Evolutionary conservation across 106 monocot genomes (phyloP).

Genomic region (Cymbidium sinense): DNA sequence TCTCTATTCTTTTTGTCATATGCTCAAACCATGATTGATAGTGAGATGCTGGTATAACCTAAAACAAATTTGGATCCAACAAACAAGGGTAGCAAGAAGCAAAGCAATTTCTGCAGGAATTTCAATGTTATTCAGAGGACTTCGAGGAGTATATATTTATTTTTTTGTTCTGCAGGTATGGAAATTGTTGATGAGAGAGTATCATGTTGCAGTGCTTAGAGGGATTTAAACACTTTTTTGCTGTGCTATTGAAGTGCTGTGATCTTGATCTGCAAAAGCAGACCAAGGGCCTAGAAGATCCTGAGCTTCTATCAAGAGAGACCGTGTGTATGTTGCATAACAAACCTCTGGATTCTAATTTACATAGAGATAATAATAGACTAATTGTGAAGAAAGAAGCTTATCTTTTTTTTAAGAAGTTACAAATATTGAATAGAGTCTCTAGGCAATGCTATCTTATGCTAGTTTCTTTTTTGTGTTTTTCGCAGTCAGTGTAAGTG

Average conservation of each 20-base stretch:
- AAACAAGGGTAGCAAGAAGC: background rate
- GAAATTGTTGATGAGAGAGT: slow-evolving; percentile 17
- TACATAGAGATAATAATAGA: background rate
- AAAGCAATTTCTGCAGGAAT: background rate
- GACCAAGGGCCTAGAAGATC: slow-evolving; percentile 51
- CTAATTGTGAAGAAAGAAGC: background rate
- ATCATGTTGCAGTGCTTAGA: slow-evolving; percentile 70
- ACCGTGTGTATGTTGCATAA: slow-evolving; percentile 52
- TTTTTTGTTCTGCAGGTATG: slow-evolving; percentile 5
- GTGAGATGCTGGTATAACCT: too few relatives aligned
- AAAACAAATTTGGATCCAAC: too few relatives aligned
- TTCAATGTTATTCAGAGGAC: background rate
- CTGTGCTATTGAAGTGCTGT: slow-evolving; percentile 43
- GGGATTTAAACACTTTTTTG: slow-evolving; percentile 36
- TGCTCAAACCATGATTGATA: too few relatives aligned
- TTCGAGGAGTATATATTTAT: background rate
- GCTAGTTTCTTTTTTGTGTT: slow-evolving; percentile 1
- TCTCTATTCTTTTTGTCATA: too few relatives aligned
- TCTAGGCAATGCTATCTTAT: background rate
- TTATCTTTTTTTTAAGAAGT: background rate
- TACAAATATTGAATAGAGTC: background rate
- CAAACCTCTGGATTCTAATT: background rate
- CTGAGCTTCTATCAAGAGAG: slow-evolving; percentile 48
- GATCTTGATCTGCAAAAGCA: slow-evolving; percentile 43
- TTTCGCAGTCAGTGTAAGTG: slow-evolving; percentile 75